phyloP scores from a whole-genome alignment of 441 rosid species.

The Pelargonium citronellum region DNA sequence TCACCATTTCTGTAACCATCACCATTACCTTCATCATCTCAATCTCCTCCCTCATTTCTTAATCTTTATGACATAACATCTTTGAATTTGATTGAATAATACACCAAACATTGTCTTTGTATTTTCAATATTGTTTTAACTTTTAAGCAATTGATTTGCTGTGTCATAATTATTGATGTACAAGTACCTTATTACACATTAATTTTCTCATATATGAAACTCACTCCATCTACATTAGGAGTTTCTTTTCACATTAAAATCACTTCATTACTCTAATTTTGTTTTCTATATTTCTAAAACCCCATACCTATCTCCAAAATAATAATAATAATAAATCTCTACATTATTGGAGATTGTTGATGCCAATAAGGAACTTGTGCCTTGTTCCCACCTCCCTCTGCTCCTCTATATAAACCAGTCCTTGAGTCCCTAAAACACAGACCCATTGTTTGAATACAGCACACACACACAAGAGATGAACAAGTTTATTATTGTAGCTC shows the following conservation, averaged over 20 bases:
- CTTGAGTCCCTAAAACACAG: constrained; percentile 15
- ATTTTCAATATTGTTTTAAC: too few relatives aligned
- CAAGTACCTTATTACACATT: too few relatives aligned
- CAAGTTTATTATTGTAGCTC: constrained; percentile 25
- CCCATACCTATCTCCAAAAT: constrained; percentile 15
- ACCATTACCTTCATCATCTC: too few relatives aligned
- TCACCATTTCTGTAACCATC: too few relatives aligned
- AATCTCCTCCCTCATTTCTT: too few relatives aligned
- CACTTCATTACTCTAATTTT: background rate
- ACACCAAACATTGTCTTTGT: too few relatives aligned
- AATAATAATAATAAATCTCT: background rate
- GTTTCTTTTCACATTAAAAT: background rate
- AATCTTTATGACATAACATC: too few relatives aligned
- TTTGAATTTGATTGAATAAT: too few relatives aligned
- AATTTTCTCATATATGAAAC: too few relatives aligned
- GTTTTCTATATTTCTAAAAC: constrained; percentile 14
- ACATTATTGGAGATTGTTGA: constrained; percentile 26
- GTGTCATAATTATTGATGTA: too few relatives aligned
- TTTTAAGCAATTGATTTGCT: too few relatives aligned
- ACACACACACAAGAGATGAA: constrained; percentile 19
- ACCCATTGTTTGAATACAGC: constrained; percentile 12
- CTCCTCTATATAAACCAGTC: constrained; percentile 28
- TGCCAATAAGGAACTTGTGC: constrained; percentile 52
- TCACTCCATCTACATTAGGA: too few relatives aligned
- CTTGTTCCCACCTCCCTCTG: constrained; percentile 28